These are phyloP conservation scores for Vigna unguiculata DNA, from an alignment of 306 rosid species.

Conservation along the genomic window DNA sequence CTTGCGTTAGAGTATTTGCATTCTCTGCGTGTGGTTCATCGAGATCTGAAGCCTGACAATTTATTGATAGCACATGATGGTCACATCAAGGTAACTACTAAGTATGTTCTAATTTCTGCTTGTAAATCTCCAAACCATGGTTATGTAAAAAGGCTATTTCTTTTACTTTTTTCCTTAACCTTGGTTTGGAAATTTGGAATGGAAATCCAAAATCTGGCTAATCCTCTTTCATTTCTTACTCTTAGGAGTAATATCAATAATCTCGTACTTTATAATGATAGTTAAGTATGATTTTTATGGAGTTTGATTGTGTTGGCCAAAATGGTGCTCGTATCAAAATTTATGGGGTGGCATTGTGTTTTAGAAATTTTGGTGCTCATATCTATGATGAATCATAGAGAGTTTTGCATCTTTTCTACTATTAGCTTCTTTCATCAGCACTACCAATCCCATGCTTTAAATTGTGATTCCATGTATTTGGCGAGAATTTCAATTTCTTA, in stretches of 20 bases:
- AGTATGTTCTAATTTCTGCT: neutral
- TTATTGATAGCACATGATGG: constrained; percentile 97
- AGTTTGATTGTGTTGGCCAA: constrained; percentile 25
- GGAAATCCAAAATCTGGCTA: no score
- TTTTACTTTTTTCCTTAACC: no score
- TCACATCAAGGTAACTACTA: constrained; percentile 84
- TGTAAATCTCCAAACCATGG: neutral
- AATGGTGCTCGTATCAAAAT: no score
- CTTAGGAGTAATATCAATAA: constrained; percentile 1
- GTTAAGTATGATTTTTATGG: neutral
- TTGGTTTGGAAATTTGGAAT: no score
- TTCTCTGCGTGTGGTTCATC: constrained; percentile 90
- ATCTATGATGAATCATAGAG: neutral
- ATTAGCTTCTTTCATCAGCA: neutral
- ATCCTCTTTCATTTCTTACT: no score
- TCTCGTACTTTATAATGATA: neutral
- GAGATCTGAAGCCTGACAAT: constrained; percentile 99
- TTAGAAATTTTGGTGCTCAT: neutral
- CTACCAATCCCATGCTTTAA: neutral
- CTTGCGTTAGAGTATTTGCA: constrained; percentile 98
- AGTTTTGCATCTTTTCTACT: constrained; percentile 11
- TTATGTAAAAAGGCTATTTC: no score
- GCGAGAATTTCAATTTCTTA: neutral
- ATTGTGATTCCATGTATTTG: constrained; percentile 8
- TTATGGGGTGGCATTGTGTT: constrained; percentile 2